Conservation (phyloP, 1,284 basidiomycete species). For the Ustilago loliicola region DNA sequence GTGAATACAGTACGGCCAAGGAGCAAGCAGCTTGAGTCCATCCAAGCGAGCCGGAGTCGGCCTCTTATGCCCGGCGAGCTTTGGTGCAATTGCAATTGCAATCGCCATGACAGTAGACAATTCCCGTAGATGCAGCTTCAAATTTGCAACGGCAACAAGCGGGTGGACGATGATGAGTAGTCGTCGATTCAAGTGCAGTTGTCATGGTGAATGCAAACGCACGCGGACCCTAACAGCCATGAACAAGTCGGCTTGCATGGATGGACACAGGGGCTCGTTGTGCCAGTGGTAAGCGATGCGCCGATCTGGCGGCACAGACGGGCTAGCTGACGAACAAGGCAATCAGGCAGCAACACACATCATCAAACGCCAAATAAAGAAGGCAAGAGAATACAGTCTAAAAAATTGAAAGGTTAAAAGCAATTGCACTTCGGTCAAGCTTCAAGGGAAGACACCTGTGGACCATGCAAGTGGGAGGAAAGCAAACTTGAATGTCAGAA, state of each 20-base stretch:
- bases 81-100: background rate
- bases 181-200: too few species aligned
- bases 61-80: too few species aligned
- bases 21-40: too few species aligned
- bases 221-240: background rate
- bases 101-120: too few species aligned
- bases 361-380: too few species aligned
- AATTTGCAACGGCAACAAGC: too few species aligned
- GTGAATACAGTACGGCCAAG: too few species aligned
- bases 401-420: background rate
- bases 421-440: background rate
- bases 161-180: too few species aligned
- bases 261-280: background rate
- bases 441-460: background rate
- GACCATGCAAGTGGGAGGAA: constrained; percentile 1
- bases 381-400: too few species aligned
- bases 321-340: background rate
- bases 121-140: too few species aligned
- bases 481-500: background rate
- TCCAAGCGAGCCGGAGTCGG: too few species aligned
- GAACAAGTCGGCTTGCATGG: constrained; percentile 3
- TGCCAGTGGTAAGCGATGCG: background rate
- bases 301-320: background rate
- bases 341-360: too few species aligned
- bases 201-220: background rate